Conservation (phyloP, 2,329 filamentous ascomycete species). For the Coniella vitis region DNA sequence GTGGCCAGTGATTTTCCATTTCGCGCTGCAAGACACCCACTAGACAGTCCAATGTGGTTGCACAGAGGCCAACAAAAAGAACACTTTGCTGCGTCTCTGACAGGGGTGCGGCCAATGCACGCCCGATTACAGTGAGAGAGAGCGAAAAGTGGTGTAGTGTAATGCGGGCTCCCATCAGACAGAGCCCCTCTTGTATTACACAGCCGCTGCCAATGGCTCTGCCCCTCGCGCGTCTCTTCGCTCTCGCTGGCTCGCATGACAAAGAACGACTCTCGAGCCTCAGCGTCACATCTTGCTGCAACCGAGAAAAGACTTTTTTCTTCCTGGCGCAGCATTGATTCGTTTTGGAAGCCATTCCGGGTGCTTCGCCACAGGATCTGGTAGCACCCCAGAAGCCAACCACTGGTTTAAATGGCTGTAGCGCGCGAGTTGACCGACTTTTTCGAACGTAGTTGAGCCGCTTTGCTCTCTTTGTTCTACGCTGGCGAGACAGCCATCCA, state of each 20-base stretch:
- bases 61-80: conserved; percentile 4
- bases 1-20: too few relatives aligned
- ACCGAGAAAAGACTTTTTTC: not conserved
- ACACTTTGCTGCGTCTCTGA: not conserved
- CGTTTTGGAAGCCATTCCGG: not conserved
- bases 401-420: too few relatives aligned
- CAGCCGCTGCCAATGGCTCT: conserved; percentile 8
- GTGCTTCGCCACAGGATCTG: too few relatives aligned
- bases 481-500: too few relatives aligned
- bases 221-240: not conserved
- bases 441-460: too few relatives aligned
- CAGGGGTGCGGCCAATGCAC: not conserved
- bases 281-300: conserved; percentile 7
- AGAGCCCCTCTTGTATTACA: conserved; percentile 9
- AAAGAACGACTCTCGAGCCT: conserved; percentile 9
- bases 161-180: conserved; percentile 9
- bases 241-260: not conserved
- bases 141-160: conserved; percentile 3
- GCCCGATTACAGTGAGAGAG: conserved; percentile 1
- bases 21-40: too few relatives aligned
- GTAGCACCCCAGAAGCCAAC: too few relatives aligned
- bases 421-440: too few relatives aligned
- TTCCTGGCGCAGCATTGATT: not conserved
- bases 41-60: not conserved
- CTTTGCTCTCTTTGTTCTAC: too few relatives aligned